A percentile compares a stretch with the other conserved stretches of the same genome.
phyloP scores from a whole-genome alignment of 371 early-diverging fungal species.

The Rhizopus microsporus region DNA sequence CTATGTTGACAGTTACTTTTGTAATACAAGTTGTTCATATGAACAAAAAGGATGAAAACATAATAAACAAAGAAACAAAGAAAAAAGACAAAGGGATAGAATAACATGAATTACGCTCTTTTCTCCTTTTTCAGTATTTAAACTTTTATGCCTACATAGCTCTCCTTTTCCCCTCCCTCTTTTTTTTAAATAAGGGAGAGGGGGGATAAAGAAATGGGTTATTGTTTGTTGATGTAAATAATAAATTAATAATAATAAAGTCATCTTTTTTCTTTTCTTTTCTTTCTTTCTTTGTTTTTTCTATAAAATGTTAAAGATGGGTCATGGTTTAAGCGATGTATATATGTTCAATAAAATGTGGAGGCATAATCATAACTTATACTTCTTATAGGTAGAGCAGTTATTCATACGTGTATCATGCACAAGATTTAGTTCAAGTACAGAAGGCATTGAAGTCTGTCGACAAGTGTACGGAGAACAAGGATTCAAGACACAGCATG shows the following conservation, averaged over 20 bases:
- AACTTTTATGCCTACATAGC: constrained; percentile 17
- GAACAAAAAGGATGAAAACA: too few species aligned
- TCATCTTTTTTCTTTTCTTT: constrained; percentile 14
- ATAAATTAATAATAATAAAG: constrained; percentile 5
- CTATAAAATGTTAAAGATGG: constrained; percentile 10
- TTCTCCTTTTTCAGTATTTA: too few species aligned
- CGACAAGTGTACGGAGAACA: constrained; percentile 36
- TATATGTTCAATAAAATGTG: background rate
- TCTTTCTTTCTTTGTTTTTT: constrained; percentile 7
- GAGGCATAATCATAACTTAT: background rate
- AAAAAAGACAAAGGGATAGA: background rate
- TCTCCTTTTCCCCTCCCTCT: constrained; percentile 12
- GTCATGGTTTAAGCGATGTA: constrained; percentile 3
- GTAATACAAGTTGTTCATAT: too few species aligned
- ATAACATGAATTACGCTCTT: background rate
- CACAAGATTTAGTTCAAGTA: constrained; percentile 32
- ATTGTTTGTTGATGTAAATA: constrained; percentile 6
- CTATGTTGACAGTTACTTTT: too few species aligned
- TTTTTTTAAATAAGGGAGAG: constrained; percentile 9
- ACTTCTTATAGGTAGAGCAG: background rate
- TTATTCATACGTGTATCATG: background rate
- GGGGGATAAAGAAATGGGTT: background rate
- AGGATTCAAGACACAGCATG: constrained; percentile 44
- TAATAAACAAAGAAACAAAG: too few species aligned
- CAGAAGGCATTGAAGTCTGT: constrained; percentile 40